Evolutionary conservation across 148 eudicot species (phyloP).

Genomic region (Diospyros lotus): DNA sequence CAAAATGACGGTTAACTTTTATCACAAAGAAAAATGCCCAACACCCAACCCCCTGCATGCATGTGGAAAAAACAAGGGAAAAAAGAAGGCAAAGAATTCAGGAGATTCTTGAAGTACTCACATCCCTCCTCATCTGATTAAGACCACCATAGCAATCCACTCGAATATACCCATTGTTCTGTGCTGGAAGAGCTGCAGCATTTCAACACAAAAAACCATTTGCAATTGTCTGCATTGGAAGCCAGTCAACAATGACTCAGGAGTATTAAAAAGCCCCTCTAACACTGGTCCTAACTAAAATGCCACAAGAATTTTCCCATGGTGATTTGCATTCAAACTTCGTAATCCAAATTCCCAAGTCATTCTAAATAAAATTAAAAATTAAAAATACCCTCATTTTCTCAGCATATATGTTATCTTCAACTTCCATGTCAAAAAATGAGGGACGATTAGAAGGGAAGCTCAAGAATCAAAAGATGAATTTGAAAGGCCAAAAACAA

Average conservation of each 20-base stretch:
- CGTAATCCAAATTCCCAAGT: too few relatives aligned
- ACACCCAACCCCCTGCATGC: neutral
- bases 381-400: too few relatives aligned
- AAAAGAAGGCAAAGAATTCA: constrained; percentile 8
- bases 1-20: neutral
- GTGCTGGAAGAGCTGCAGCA: constrained; percentile 89
- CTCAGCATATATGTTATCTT: too few relatives aligned
- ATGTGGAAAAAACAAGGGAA: neutral
- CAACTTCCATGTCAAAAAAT: too few relatives aligned
- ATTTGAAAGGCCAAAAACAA: too few relatives aligned
- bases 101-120: constrained; percentile 27
- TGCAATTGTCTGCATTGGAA: constrained; percentile 84
- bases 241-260: constrained; percentile 51
- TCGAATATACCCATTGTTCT: constrained; percentile 84
- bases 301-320: too few relatives aligned
- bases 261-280: constrained; percentile 19
- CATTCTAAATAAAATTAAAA: too few relatives aligned
- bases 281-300: neutral
- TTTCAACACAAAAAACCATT: constrained; percentile 68
- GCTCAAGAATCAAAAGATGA: too few relatives aligned
- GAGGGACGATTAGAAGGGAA: too few relatives aligned
- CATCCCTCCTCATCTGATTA: constrained; percentile 97
- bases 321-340: too few relatives aligned
- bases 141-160: constrained; percentile 99
- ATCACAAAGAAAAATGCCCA: too few relatives aligned